Evolutionary conservation across 202 grass and related monocot species (phyloP).

Genomic region (Zizania palustris): DNA sequence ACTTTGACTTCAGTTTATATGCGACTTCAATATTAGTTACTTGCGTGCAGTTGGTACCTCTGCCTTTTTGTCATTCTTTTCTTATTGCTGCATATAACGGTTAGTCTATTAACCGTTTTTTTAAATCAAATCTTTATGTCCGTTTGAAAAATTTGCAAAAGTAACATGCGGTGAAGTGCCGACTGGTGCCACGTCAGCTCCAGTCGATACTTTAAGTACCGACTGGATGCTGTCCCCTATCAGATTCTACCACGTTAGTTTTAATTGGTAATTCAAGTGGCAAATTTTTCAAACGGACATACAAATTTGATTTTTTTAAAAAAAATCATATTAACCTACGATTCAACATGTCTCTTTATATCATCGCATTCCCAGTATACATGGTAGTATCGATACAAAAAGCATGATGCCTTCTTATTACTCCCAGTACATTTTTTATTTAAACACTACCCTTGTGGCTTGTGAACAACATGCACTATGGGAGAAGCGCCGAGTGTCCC

Average conservation of each 20-base stretch:
- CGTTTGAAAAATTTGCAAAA: too few relatives aligned
- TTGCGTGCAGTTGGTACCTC: constrained; percentile 89
- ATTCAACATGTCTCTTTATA: constrained; percentile 15
- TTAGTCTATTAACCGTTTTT: too few relatives aligned
- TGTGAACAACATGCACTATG: constrained; percentile 11
- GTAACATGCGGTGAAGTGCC: too few relatives aligned
- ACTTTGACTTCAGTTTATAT: constrained; percentile 26
- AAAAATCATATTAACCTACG: constrained; percentile 15
- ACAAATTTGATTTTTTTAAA: too few relatives aligned
- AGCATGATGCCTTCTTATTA: not conserved
- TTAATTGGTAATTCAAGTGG: too few relatives aligned
- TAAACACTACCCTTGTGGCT: constrained; percentile 20
- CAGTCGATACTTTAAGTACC: too few relatives aligned
- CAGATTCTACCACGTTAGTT: too few relatives aligned
- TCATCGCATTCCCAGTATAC: not conserved
- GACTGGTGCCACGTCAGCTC: too few relatives aligned
- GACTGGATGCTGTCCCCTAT: too few relatives aligned
- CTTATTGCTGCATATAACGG: constrained; percentile 88
- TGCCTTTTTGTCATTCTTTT: constrained; percentile 94
- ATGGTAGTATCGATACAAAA: not conserved
- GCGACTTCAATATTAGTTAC: constrained; percentile 33
- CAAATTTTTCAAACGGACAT: too few relatives aligned
- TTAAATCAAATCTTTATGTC: too few relatives aligned
- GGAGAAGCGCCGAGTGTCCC: too few relatives aligned
- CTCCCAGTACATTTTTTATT: constrained; percentile 1